Percentiles rank a stretch among this genome's conserved stretches.
phyloP scores from a whole-genome alignment of 164 flowering plant species.

The Piper longum region DNA sequence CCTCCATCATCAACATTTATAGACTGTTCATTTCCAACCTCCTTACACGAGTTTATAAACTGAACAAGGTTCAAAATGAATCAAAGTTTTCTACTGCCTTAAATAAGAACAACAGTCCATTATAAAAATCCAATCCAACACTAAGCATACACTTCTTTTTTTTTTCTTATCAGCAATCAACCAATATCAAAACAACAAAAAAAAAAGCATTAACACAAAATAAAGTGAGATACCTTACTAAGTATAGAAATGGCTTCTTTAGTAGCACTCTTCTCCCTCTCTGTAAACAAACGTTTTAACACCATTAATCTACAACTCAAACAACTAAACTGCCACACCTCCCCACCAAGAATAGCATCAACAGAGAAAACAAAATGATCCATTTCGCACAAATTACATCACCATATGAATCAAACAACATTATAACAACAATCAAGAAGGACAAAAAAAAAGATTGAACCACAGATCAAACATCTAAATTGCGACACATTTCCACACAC shows the following conservation, averaged over 20 bases:
- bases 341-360: not conserved
- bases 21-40: conserved; percentile 11
- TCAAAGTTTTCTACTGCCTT: too few species aligned
- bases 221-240: conserved; percentile 29
- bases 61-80: conserved; percentile 15
- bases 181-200: not conserved
- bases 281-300: conserved; percentile 16
- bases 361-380: not conserved
- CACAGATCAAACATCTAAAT: too few species aligned
- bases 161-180: not conserved
- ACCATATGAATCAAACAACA: not conserved
- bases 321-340: not conserved
- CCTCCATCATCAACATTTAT: not conserved
- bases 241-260: conserved; percentile 82
- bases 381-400: not conserved
- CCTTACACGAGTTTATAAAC: conserved; percentile 22
- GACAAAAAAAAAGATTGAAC: too few species aligned
- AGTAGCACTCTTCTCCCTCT: conserved; percentile 93
- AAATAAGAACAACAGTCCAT: too few species aligned
- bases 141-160: too few species aligned
- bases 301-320: too few species aligned
- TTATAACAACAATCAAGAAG: too few species aligned
- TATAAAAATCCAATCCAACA: too few species aligned
- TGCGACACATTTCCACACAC: too few species aligned
- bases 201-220: not conserved